Evolutionary conservation across 169 alveolate species (phyloP), one percentile per base, ranked within the genome.

Genomic region (Plasmodium gaboni): DNA sequence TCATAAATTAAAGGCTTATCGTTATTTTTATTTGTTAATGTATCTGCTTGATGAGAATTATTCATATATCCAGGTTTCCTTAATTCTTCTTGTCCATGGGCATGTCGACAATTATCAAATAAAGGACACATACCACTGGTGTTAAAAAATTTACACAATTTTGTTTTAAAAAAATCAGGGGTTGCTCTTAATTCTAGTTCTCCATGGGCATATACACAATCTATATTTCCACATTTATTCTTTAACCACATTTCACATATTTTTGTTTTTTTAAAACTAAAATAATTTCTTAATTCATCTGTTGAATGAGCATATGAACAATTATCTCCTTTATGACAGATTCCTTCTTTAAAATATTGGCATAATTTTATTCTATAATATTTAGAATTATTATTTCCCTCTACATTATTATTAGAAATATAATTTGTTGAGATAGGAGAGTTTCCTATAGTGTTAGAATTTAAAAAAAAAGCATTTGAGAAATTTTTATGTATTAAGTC

Each of bases 191-290:
- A 72, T 76, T 93, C 96, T 51, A 85, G 61, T 74, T 91, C 89
- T 15, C 96, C 96, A 73, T 93, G 96, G 12, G 96, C 96, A 63
- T 83, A 93, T 46, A 91, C 92, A 89, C 96, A 93, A 92, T 93
- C 74, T 8, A 59, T 72, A 53, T 91, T 88, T 38, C 78, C 86
- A 71, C 96, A 93, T 59, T 85, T 74, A 32, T 94, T 94, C 50
- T 93, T 80, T 53, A 91, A 88, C 96, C 96, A 93, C 90, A 88
- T 73, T 57, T 91, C 88, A 72, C 96, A 93, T 10, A 93, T 28
- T 46, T 93, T 91, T 0, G 96, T 93, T 64, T 88, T 80, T 38
- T 57, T 60, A 42, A 74, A 74, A 60, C 46, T 74, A 48, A 74
- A 38, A 8, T 15, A 38, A 60, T 50, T 74, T 60, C 88, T 44